A percentile compares a stretch with the other conserved stretches of the same genome.
These are phyloP conservation scores for Boletus subluridellus DNA, from an alignment of 1,284 basidiomycete species.

Conservation along the genomic window DNA sequence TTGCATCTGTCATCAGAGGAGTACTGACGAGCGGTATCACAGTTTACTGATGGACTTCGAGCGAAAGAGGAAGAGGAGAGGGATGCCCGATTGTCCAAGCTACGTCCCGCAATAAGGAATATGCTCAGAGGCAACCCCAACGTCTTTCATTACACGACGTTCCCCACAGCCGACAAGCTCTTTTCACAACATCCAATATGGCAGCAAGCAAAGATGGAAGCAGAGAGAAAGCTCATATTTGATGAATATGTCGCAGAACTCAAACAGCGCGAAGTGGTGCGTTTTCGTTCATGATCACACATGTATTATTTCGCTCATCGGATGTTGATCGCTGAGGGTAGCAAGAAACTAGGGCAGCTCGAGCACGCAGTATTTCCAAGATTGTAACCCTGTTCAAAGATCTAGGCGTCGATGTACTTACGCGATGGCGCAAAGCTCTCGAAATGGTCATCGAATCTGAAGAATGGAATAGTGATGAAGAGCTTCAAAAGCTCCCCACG, in stretches of 20 bases:
- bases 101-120: constrained; percentile 79
- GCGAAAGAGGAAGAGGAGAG: constrained; percentile 75
- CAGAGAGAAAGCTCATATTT: constrained; percentile 81
- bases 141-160: constrained; percentile 87
- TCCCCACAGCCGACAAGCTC: constrained; percentile 77
- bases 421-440: constrained; percentile 83
- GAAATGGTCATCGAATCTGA: constrained; percentile 71
- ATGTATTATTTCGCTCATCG: constrained; percentile 8
- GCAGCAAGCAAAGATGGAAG: constrained; percentile 79
- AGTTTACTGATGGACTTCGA: constrained; percentile 70
- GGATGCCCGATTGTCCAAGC: constrained; percentile 74
- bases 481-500: constrained; percentile 77
- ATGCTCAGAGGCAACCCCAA: constrained; percentile 81
- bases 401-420: constrained; percentile 82
- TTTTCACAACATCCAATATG: constrained; percentile 84
- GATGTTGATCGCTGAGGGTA: constrained; percentile 31
- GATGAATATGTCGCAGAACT: constrained; percentile 86
- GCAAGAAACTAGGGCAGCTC: constrained; percentile 74
- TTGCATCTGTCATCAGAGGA: not conserved
- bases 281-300: constrained; percentile 28
- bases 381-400: constrained; percentile 77
- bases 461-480: constrained; percentile 71
- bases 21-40: constrained; percentile 12
- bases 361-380: constrained; percentile 72
- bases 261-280: constrained; percentile 79